Base-by-base conservation (phyloP, 345 rosid genomes). In the rapeseed (Brassica napus) region DNA sequence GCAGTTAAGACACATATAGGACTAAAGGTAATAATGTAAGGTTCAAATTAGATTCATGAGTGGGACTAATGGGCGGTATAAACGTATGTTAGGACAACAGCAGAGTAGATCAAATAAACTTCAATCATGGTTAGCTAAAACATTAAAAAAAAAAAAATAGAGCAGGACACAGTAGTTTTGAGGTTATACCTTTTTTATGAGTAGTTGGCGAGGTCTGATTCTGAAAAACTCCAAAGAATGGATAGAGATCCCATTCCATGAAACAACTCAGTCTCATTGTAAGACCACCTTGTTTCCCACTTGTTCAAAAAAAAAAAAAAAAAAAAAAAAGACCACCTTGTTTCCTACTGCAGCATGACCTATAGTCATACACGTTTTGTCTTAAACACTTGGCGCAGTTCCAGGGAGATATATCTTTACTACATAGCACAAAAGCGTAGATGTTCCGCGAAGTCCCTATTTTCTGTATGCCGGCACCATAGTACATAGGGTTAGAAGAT, bases 321-420 rank as follows among this genome's bases (percentile, higher is more conserved):
- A 16, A 16, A 16, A 16, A 16, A 16, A 16, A 16, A 57, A 57
- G 62, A 1, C 62, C 62, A 23, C 62, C 30, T 21, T 58, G 62
- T 58, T 58, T 58, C 6, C 62, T 30, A 8, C 62, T 58, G 30
- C 62, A 58, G 2, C 62, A 58, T 1, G 62, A 58, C 62, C 30
- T 58, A 58, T 58, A 58, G 30, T 58, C 62, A 58, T 21, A 14
- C 30, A 58, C 30, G 62, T 9, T 58, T 4, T 58, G 30, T 58
- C 62, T 58, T 21, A 58, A 58, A 23, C 62, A 58, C 1, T 58
- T 58, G 62, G 62, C 62, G 28, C 62, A 58, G 30, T 58, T 58
- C 62, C 62, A 58, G 2, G 62, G 62, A 58, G 62, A 58, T 58
- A 58, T 58, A 21, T 58, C 62, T 23, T 58, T 58, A 58, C 62